A percentile compares a stretch with the other conserved stretches of the same genome.
Conservation (phyloP, 306 rosid species). For the Gillenia trifoliata region DNA sequence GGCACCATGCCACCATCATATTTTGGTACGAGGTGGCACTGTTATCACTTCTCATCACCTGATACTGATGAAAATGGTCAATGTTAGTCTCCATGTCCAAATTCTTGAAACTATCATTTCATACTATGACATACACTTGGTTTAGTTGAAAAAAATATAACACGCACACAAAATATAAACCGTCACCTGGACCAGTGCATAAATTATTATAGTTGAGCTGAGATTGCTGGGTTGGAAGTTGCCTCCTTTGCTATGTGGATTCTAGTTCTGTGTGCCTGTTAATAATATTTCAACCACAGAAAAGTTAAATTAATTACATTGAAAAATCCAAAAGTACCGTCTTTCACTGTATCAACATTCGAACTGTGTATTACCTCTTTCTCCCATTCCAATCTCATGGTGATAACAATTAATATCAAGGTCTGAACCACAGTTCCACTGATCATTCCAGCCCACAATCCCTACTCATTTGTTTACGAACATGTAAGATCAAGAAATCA, state of each 20-base stretch:
- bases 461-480: slow-evolving; percentile 21
- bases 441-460: slow-evolving; percentile 65
- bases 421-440: slow-evolving; percentile 65
- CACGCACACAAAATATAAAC: background rate
- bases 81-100: background rate
- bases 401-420: slow-evolving; percentile 31
- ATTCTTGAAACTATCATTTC: background rate
- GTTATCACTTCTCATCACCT: background rate
- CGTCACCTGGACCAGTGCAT: background rate
- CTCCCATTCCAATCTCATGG: slow-evolving; percentile 57
- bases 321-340: background rate
- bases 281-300: slow-evolving; percentile 15
- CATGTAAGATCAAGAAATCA: background rate
- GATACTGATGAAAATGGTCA: background rate
- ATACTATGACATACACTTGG: background rate
- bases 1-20: background rate
- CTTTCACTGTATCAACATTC: background rate
- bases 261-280: slow-evolving; percentile 41
- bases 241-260: slow-evolving; percentile 24
- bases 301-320: background rate
- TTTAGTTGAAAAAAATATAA: background rate
- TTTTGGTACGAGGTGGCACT: background rate
- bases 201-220: background rate
- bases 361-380: slow-evolving; percentile 33
- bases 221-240: slow-evolving; percentile 14